Conservation (phyloP, 805 yeast genomes). For the Tetrapisispora arboricola region DNA sequence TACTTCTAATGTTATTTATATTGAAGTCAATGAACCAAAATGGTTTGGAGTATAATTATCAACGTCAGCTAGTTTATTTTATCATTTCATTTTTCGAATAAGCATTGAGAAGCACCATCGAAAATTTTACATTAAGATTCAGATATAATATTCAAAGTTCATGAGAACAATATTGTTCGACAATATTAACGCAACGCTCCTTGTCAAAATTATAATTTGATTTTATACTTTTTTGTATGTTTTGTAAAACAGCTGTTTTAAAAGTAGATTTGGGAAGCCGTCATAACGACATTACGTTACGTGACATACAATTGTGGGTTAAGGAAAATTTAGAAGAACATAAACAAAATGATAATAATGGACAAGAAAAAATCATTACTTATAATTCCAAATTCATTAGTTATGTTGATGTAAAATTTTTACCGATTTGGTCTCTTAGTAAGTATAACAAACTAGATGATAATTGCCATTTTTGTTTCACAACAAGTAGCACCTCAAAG, state of each 20-base stretch:
- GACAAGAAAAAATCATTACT: not conserved
- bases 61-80: too few species aligned
- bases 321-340: conserved; percentile 2
- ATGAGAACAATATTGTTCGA: too few species aligned
- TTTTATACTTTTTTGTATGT: conserved; percentile 1
- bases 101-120: too few species aligned
- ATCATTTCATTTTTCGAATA: too few species aligned
- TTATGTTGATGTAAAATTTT: conserved; percentile 15
- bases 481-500: conserved; percentile 18
- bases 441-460: not conserved
- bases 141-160: too few species aligned
- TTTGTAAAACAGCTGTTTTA: conserved; percentile 10
- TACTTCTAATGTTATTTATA: too few species aligned
- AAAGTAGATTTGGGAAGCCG: conserved; percentile 15
- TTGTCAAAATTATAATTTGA: too few species aligned
- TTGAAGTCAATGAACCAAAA: too few species aligned
- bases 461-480: conserved; percentile 11
- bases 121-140: too few species aligned
- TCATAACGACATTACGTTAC: conserved; percentile 13
- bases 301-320: conserved; percentile 25
- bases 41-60: too few species aligned
- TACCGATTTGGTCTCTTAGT: conserved; percentile 22
- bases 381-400: conserved; percentile 13
- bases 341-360: not conserved
- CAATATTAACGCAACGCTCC: too few species aligned